Evolutionary conservation across 768 basidiomycete genomes (phyloP), one percentile per base, ranked within the genome.

Genomic region (Wakefieldia striispora): DNA sequence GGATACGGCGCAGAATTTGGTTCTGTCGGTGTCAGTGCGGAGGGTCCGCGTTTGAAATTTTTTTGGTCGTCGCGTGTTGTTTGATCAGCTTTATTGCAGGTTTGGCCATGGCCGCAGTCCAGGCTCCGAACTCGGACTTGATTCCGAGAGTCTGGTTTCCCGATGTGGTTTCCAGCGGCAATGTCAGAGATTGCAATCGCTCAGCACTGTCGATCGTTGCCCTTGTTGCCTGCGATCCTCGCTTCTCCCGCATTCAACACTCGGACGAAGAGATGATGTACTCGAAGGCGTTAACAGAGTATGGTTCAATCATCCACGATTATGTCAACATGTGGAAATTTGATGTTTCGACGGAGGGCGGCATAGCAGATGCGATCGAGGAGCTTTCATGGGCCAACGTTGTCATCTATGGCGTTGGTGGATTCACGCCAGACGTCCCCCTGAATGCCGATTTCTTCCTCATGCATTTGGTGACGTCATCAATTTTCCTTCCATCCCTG

Each of bases 401-500:
- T 0, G 58, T 85, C 16, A 72, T 85, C n/a, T 90, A 82, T 57
- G 83, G 77, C 1, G 70, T 85, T 31, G 77, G 75, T 19, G 84
- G 81, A 13, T 80, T 72, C 68, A 61, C 72, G 10, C 49, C 17
- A 54, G 63, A 45, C 70, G 76, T 52, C 70, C 65, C 40, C 77
- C 84, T 86, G 70, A 78, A 77, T 31, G 81, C 80, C 1, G 82
- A 88, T 56, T 88, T 88, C 69, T 79, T 81, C 70, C 53, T 86
- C 17, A 81, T 84, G 76, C 87, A 88, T 58, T 69, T 88, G 5
- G 76, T 87, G 34, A 90, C 86, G 0, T 85, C 84, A 4, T 72
- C 79, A 4, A 58, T 85, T 19, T 85, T 87, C 71, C 59, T 86
- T 23, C 72, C 80, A 0, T 77, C 83, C 1, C 49, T 82, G 37